Evolutionary conservation across 768 basidiomycete species (phyloP), one percentile per base, ranked within the genome.

Genomic region (Kwoniella pini): DNA sequence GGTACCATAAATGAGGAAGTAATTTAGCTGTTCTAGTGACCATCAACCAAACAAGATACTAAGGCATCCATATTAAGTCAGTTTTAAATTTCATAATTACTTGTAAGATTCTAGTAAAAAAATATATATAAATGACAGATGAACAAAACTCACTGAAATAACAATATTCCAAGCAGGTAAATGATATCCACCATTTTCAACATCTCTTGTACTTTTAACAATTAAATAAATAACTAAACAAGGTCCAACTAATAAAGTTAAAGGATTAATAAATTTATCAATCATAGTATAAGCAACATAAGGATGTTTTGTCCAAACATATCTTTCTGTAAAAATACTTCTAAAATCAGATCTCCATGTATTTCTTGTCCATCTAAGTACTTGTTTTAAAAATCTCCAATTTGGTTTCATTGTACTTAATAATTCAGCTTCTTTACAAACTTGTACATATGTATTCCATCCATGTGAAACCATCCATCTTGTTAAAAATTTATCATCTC

Each of bases 401-500:
- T 95, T 90, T 26, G 91, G 91, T 79, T 95, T 95, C 92, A 94
- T 97, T 52, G 91, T 94, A 75, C 87, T 88, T 62, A 92, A 80
- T 13, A 94, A 81, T 79, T 94, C 91, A 26, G 79, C 79, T 59
- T 78, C 79, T 55, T 76, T 72, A 58, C 78, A 79, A 6, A 78
- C 77, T 53, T 78, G 77, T 30, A 94, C 89, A 76, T 91, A 93
- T n/a, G 91, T 94, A 77, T 83, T 88, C 92, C 93, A 95, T 15
- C 91, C 91, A 71, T 94, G 91, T 72, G 86, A 87, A 61, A 95
- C 92, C 90, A 94, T 92, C 92, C 93, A 95, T 44, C 92, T 82
- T 17, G 93, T 97, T 74, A 95, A 81, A 80, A 91, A 95, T 79
- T 95, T 92, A 82, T 91, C 90, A 79, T 93, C 91, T 22, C 91